Evolutionary conservation across 257 asterid species (phyloP).

Genomic region (Perilla frutescens): DNA sequence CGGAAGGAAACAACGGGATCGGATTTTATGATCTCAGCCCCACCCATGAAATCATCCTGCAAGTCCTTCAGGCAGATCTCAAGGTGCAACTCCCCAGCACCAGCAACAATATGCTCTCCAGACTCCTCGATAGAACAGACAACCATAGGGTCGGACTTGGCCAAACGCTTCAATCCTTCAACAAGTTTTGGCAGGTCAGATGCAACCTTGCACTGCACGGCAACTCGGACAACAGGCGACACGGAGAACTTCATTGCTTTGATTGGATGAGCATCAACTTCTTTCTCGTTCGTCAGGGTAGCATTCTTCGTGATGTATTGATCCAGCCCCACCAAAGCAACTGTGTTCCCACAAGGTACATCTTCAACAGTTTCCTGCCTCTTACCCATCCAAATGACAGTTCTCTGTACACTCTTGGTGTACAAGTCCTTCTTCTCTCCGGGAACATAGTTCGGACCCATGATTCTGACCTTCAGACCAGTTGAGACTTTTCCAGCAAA

Average conservation of each 20-base stretch:
- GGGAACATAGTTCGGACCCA: constrained; percentile 55
- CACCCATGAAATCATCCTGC: constrained; percentile 61
- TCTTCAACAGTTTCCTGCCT: constrained; percentile 63
- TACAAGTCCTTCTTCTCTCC: constrained; percentile 57
- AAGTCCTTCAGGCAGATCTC: constrained; percentile 54
- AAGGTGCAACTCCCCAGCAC: constrained; percentile 57
- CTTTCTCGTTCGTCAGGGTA: constrained; percentile 52
- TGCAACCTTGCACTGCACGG: constrained; percentile 43
- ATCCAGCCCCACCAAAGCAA: constrained; percentile 63
- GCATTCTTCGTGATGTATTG: constrained; percentile 56
- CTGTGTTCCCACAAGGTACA: constrained; percentile 63
- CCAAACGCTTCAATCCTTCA: constrained; percentile 55
- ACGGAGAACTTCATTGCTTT: constrained; percentile 46
- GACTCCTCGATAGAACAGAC: constrained; percentile 55
- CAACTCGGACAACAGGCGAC: constrained; percentile 34
- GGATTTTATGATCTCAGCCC: constrained; percentile 53
- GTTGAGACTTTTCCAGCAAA: constrained; percentile 27
- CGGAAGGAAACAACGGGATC: constrained; percentile 61
- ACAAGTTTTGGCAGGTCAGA: constrained; percentile 58
- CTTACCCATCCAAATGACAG: constrained; percentile 62
- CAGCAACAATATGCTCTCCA: constrained; percentile 56
- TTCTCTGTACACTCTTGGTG: constrained; percentile 52
- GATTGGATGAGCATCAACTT: constrained; percentile 55
- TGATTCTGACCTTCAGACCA: constrained; percentile 33
- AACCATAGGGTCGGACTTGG: constrained; percentile 56